Conservation (phyloP, 2,329 filamentous ascomycete genomes). For the Aureobasidium sp. region DNA sequence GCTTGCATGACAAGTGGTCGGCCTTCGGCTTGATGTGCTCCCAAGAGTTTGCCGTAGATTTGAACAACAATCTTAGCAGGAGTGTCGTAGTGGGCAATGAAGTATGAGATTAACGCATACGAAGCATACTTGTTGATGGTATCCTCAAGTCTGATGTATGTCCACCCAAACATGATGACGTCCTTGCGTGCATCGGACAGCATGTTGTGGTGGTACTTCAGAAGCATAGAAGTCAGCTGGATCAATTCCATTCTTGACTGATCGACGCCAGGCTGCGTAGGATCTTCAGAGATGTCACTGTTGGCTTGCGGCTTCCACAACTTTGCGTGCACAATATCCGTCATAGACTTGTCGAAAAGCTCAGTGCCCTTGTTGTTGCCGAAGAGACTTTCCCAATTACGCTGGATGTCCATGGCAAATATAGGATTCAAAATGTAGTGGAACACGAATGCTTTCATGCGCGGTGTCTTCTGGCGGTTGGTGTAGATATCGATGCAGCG, state of each 20-base stretch:
- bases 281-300: conserved; percentile 74
- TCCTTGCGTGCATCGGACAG: conserved; percentile 92
- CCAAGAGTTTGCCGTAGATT: conserved; percentile 84
- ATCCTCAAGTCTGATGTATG: conserved; percentile 95
- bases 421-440: conserved; percentile 93
- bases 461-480: conserved; percentile 69
- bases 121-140: conserved; percentile 98
- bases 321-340: conserved; percentile 83
- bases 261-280: conserved; percentile 77
- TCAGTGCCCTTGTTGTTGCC: conserved; percentile 53
- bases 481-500: conserved; percentile 85
- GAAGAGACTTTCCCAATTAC: conserved; percentile 57
- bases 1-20: conserved; percentile 88
- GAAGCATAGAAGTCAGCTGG: conserved; percentile 86
- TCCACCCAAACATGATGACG: conserved; percentile 99
- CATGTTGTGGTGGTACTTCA: conserved; percentile 87
- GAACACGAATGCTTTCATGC: conserved; percentile 86
- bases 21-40: conserved; percentile 92
- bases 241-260: conserved; percentile 94
- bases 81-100: conserved; percentile 94
- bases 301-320: conserved; percentile 83
- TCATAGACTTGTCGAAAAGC: conserved; percentile 78
- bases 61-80: conserved; percentile 93
- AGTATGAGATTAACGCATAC: conserved; percentile 94
- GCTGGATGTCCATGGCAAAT: conserved; percentile 91